Evolutionary conservation across 805 yeast genomes (phyloP), one percentile per base, ranked within the genome.

Genomic region (Candida odintsovae): DNA sequence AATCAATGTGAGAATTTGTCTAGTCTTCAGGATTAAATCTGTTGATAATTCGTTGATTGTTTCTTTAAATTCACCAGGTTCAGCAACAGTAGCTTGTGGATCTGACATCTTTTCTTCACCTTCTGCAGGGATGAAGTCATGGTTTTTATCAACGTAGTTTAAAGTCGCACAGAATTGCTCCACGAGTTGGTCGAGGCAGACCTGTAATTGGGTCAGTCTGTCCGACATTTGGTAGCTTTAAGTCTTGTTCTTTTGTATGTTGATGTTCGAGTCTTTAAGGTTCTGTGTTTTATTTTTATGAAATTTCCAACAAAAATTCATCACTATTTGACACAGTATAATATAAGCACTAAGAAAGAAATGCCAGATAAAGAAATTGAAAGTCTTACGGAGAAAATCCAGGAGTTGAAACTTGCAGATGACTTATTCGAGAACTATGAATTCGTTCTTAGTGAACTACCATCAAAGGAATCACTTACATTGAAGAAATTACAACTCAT

Each of bases 121-220:
- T 7, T 68, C 73, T 9, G 67, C 57, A 2, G 80, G 75, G 21
- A 73, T 73, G 47, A 81, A 77, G 49, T 76, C 84, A 57, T 79
- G 95, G 57, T 81, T 81, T 57, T 82, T 81, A 59, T 89, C 95
- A 6, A 89, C 84, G 58, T 85, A 86, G 58, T 83, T 83, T 44
- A 86, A 68, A 3, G 94, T 81, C 2, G 92, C 87, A 54, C 82
- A 80, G 67, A 86, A 83, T 65, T 85, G 90, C 50, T 86, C 94
- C 49, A 83, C 77, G 49, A 86, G 74, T 61, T 78, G 73, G 63
- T 90, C 98, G 33, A 90, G 70, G 56, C 97, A 88, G 40, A 86
- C 76, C 59, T 90, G 98, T 21, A 90, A 74, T 62, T 90, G 98
- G 2, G 97, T 88, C 33, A 90, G 71, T 59, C 97, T 73, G 66